Evolutionary conservation across 306 rosid genomes (phyloP).

Genomic region (Cucumis sativus): DNA sequence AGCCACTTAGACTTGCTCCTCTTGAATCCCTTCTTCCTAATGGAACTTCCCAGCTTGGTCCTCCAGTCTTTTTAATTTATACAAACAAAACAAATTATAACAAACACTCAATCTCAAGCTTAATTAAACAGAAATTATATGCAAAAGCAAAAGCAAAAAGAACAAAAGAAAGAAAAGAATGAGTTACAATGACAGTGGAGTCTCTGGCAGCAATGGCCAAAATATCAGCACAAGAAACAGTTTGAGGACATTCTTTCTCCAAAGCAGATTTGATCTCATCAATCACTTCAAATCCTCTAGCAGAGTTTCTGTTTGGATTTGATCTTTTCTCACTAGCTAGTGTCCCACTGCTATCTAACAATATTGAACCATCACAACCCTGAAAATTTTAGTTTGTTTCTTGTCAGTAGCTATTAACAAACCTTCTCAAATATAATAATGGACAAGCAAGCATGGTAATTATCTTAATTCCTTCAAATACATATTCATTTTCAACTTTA

Average conservation of each 20-base stretch:
- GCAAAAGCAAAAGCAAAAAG: too few species aligned
- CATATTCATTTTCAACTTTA: too few species aligned
- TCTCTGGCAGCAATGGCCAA: constrained; percentile 77
- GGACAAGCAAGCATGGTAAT: not conserved
- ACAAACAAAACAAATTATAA: too few species aligned
- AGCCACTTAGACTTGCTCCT: constrained; percentile 77
- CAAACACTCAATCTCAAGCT: not conserved
- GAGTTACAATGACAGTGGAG: constrained; percentile 59
- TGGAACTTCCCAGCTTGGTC: constrained; percentile 81
- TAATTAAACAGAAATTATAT: too few species aligned
- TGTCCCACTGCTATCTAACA: constrained; percentile 50
- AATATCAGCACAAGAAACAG: constrained; percentile 87
- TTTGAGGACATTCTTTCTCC: constrained; percentile 59
- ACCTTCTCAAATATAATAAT: not conserved
- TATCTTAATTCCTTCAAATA: too few species aligned
- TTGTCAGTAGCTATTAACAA: not conserved
- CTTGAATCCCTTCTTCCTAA: constrained; percentile 79
- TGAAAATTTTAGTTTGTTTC: constrained; percentile 15
- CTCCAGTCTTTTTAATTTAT: constrained; percentile 46
- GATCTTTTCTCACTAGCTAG: constrained; percentile 59
- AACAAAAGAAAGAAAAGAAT: not conserved
- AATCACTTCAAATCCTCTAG: constrained; percentile 62
- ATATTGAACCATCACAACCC: constrained; percentile 85
- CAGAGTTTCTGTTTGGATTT: constrained; percentile 68
- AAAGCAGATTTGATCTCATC: constrained; percentile 69